Evolutionary conservation across 108 stramenopile genomes (phyloP).

Genomic region (Conticribra guillardii): DNA sequence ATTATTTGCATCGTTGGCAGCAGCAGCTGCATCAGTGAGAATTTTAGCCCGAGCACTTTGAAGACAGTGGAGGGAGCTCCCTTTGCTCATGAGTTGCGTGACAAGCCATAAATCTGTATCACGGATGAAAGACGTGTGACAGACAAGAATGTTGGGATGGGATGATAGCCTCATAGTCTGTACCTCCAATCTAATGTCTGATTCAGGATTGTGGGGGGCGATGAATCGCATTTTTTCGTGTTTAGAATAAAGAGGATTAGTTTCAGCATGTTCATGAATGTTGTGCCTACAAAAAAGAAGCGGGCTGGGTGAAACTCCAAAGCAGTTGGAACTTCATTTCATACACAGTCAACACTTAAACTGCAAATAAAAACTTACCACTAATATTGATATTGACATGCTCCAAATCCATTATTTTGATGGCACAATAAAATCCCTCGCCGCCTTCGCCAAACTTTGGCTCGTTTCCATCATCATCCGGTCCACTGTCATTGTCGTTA

Average conservation of each 20-base stretch:
- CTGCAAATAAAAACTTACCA: constrained; percentile 42
- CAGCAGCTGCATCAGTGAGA: constrained; percentile 29
- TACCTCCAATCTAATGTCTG: constrained; percentile 93
- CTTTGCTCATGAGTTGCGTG: constrained; percentile 94
- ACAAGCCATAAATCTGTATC: constrained; percentile 92
- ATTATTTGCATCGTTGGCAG: neutral
- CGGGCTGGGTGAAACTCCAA: too few species aligned
- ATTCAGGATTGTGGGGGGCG: too few species aligned
- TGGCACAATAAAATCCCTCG: constrained; percentile 58
- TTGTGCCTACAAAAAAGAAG: too few species aligned
- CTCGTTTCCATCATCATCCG: constrained; percentile 9
- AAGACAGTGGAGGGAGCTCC: constrained; percentile 81
- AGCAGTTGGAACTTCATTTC: too few species aligned
- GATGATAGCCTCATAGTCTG: constrained; percentile 91
- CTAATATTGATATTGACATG: constrained; percentile 77
- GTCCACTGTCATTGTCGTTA: constrained; percentile 30
- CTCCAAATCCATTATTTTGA: constrained; percentile 95
- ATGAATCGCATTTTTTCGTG: neutral
- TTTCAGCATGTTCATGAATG: too few species aligned
- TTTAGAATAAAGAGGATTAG: neutral
- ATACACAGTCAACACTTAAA: too few species aligned
- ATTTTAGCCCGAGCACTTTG: constrained; percentile 63
- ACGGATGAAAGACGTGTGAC: constrained; percentile 90
- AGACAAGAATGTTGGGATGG: constrained; percentile 89
- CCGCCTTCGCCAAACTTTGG: neutral